phyloP scores from a whole-genome alignment of 768 basidiomycete genomes.

The Dentipellis fragilis region DNA sequence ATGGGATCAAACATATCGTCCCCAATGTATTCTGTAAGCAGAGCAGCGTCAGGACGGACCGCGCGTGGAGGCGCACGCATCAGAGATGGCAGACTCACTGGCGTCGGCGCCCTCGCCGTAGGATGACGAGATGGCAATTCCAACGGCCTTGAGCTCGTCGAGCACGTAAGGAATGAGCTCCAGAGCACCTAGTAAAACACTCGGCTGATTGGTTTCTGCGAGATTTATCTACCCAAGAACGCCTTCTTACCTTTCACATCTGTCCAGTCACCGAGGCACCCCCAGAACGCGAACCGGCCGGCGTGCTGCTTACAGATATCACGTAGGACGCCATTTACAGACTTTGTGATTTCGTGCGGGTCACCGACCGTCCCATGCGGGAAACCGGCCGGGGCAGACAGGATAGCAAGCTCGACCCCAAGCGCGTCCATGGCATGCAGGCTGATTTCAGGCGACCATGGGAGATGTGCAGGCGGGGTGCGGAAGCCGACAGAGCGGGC shows the following conservation, averaged over 20 bases:
- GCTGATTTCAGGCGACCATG: slow-evolving; percentile 53
- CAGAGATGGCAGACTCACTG: slow-evolving; percentile 27
- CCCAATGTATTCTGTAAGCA: slow-evolving; percentile 47
- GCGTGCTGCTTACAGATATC: slow-evolving; percentile 40
- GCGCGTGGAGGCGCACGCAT: background rate
- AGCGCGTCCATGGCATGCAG: slow-evolving; percentile 53
- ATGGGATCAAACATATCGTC: slow-evolving; percentile 53
- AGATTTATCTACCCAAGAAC: background rate
- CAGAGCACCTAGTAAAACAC: slow-evolving; percentile 35
- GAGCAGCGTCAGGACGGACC: background rate
- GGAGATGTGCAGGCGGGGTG: slow-evolving; percentile 52
- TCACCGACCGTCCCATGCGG: slow-evolving; percentile 28
- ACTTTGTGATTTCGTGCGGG: slow-evolving; percentile 29
- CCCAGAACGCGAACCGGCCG: slow-evolving; percentile 60
- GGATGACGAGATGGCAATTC: slow-evolving; percentile 56
- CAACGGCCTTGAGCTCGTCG: slow-evolving; percentile 52
- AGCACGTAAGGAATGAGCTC: slow-evolving; percentile 51
- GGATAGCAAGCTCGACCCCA: slow-evolving; percentile 47
- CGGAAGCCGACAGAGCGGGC: slow-evolving; percentile 47
- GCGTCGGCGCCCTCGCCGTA: slow-evolving; percentile 47
- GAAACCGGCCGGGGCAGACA: slow-evolving; percentile 56
- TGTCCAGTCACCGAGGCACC: slow-evolving; percentile 48
- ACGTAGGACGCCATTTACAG: slow-evolving; percentile 37
- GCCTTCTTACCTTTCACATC: slow-evolving; percentile 47
- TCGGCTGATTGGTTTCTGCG: too few relatives aligned